These are phyloP conservation scores for Axilococcus clingmanii DNA, from an alignment of 139 green algal genomes.

Conservation along the genomic window DNA sequence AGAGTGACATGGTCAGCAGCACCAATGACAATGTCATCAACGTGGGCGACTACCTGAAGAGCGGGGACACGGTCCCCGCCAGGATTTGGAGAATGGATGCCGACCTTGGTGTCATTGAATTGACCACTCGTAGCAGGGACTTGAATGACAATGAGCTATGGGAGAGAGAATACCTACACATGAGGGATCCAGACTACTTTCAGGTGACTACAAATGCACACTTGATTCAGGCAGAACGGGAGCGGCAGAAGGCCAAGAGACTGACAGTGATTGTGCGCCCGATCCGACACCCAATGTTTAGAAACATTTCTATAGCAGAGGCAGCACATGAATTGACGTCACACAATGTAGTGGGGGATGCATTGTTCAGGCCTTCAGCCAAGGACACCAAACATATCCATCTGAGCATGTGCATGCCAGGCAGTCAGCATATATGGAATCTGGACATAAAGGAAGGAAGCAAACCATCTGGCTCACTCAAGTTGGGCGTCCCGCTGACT, in stretches of 20 bases:
- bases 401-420: constrained; percentile 15
- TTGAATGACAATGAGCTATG: constrained; percentile 26
- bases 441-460: constrained; percentile 41
- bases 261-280: constrained; percentile 15
- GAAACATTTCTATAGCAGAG: constrained; percentile 45
- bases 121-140: constrained; percentile 12
- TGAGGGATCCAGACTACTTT: constrained; percentile 13
- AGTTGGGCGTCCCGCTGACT: constrained; percentile 41
- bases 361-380: constrained; percentile 38
- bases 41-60: constrained; percentile 17
- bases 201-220: constrained; percentile 12
- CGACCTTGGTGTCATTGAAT: constrained; percentile 4
- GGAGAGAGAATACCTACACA: constrained; percentile 22
- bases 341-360: neutral
- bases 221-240: neutral
- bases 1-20: constrained; percentile 8
- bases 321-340: constrained; percentile 21
- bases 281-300: constrained; percentile 62
- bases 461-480: constrained; percentile 36
- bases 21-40: constrained; percentile 9
- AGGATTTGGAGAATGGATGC: constrained; percentile 12
- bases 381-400: constrained; percentile 19
- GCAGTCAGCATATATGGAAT: constrained; percentile 29
- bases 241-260: neutral
- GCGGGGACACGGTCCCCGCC: constrained; percentile 23